Conservation (phyloP, 352 stramenopile species). For the Thalassiosira mediterranea region DNA sequence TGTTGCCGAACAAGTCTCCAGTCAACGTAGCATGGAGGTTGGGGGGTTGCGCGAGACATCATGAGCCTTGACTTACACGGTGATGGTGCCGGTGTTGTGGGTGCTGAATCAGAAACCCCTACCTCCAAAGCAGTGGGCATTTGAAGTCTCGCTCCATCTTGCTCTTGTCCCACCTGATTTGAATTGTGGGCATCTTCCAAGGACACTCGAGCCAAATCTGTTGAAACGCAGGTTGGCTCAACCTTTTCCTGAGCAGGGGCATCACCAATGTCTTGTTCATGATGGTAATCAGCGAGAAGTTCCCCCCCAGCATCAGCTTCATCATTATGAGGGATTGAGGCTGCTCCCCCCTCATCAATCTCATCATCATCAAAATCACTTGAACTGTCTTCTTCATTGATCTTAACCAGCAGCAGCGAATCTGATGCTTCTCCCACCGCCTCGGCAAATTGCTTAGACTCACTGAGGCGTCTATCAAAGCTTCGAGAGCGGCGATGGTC, state of each 20-base stretch:
- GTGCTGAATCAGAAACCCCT: background rate
- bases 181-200: slow-evolving; percentile 5
- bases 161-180: background rate
- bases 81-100: slow-evolving; percentile 25
- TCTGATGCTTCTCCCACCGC: slow-evolving; percentile 69
- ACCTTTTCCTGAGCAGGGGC: background rate
- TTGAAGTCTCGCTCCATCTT: too few species aligned
- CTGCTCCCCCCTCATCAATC: slow-evolving; percentile 48
- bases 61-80: slow-evolving; percentile 10
- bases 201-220: slow-evolving; percentile 15
- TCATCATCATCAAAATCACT: slow-evolving; percentile 67
- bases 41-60: slow-evolving; percentile 2
- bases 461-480: slow-evolving; percentile 50
- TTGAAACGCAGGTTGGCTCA: slow-evolving; percentile 12
- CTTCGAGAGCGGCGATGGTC: slow-evolving; percentile 29
- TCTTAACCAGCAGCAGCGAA: slow-evolving; percentile 55
- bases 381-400: slow-evolving; percentile 65
- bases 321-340: background rate
- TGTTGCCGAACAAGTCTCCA: slow-evolving; percentile 47
- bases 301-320: background rate
- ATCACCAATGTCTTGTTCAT: slow-evolving; percentile 7
- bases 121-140: too few species aligned
- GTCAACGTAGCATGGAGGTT: slow-evolving; percentile 25
- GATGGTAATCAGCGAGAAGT: too few species aligned
- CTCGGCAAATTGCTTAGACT: slow-evolving; percentile 74